Evolutionary conservation across 176 grass and related monocot species (phyloP).

Genomic region (Oryza glaberrima): DNA sequence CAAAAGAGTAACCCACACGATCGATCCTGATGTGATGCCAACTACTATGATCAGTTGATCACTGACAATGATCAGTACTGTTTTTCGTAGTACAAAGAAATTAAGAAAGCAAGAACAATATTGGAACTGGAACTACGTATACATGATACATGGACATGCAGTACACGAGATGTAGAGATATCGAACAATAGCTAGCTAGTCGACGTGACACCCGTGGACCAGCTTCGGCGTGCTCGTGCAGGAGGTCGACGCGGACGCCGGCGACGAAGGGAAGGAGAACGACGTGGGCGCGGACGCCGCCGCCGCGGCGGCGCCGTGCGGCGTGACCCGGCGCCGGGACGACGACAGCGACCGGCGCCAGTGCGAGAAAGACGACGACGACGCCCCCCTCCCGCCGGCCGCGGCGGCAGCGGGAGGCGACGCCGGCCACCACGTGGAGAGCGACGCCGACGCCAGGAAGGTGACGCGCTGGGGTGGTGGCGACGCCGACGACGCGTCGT

Average conservation of each 20-base stretch:
- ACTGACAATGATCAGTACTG: too few relatives aligned
- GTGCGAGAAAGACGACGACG: conserved; percentile 49
- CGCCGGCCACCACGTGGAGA: conserved; percentile 51
- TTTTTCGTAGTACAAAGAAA: not conserved
- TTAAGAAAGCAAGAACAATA: not conserved
- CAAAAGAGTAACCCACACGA: not conserved
- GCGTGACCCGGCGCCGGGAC: conserved; percentile 33
- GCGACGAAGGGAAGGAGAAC: conserved; percentile 59
- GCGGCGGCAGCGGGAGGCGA: conserved; percentile 3
- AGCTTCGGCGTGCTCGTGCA: conserved; percentile 62
- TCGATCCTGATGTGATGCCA: conserved; percentile 3
- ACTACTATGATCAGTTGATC: not conserved
- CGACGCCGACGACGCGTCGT: not conserved
- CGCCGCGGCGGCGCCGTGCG: conserved; percentile 11
- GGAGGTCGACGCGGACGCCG: conserved; percentile 49
- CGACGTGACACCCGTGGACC: not conserved
- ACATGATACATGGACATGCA: not conserved
- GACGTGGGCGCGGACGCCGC: conserved; percentile 26
- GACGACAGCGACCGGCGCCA: conserved; percentile 47
- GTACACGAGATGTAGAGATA: not conserved
- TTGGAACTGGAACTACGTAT: not conserved
- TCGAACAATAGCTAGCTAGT: not conserved
- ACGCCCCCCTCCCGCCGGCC: not conserved
- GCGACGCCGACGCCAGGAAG: conserved; percentile 50
- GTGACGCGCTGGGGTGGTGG: conserved; percentile 27